Evolutionary conservation across 768 basidiomycete genomes (phyloP).

Genomic region (Lactarius sanguifluus): DNA sequence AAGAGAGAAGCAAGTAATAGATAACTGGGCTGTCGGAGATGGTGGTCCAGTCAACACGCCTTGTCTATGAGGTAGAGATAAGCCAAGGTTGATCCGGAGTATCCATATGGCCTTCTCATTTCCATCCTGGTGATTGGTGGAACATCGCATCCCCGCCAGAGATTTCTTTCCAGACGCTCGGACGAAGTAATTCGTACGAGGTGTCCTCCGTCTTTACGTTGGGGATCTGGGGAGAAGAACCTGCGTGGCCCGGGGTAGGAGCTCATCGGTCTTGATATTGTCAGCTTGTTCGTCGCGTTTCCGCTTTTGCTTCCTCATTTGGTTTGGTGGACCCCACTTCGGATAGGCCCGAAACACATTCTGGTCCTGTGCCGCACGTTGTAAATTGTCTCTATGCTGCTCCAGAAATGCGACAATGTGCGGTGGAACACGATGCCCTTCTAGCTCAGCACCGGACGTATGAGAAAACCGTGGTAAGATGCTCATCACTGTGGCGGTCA

Average conservation of each 20-base stretch:
- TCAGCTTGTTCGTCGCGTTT: constrained; percentile 30
- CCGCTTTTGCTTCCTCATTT: constrained; percentile 42
- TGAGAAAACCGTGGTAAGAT: too few species aligned
- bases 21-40: constrained; percentile 31
- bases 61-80: constrained; percentile 56
- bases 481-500: too few species aligned
- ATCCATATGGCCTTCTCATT: constrained; percentile 71
- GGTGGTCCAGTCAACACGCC: constrained; percentile 4
- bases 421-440: too few species aligned
- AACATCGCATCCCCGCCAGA: constrained; percentile 75
- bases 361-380: too few species aligned
- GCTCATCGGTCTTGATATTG: constrained; percentile 62
- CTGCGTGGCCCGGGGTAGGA: constrained; percentile 55
- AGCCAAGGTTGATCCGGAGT: constrained; percentile 71
- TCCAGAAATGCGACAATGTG: too few species aligned
- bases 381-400: too few species aligned
- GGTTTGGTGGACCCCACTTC: constrained; percentile 52
- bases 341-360: too few species aligned
- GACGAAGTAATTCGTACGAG: constrained; percentile 48
- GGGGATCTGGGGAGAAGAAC: constrained; percentile 43
- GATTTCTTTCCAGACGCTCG: constrained; percentile 66
- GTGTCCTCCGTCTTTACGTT: constrained; percentile 49
- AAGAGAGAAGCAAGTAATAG: constrained; percentile 25
- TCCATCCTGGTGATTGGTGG: constrained; percentile 60
- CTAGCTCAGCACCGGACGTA: too few species aligned